Evolutionary conservation across 2,329 filamentous ascomycete genomes (phyloP).

Genomic region (Aspergillus texensis): DNA sequence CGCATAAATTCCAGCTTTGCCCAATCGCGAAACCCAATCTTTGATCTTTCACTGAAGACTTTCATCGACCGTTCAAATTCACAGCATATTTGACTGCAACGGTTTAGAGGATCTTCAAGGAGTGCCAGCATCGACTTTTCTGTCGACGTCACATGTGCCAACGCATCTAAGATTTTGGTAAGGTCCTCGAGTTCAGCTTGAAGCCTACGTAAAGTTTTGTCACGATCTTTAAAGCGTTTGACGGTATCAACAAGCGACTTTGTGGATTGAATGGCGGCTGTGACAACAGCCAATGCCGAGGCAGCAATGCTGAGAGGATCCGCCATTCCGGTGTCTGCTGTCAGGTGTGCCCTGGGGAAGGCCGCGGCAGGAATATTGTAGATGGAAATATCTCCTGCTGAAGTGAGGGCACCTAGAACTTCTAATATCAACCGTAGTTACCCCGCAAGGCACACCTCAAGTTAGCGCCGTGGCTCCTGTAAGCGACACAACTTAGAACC

Average conservation of each 20-base stretch:
- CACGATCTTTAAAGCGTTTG: constrained; percentile 37
- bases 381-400: background rate
- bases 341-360: background rate
- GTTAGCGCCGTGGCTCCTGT: background rate
- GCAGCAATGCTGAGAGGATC: constrained; percentile 41
- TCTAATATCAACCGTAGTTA: background rate
- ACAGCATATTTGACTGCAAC: constrained; percentile 40
- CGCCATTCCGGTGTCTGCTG: constrained; percentile 15
- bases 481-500: too few species aligned
- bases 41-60: constrained; percentile 38
- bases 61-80: constrained; percentile 43
- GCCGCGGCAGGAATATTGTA: background rate
- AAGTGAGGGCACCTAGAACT: background rate
- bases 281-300: constrained; percentile 35
- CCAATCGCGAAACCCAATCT: constrained; percentile 42
- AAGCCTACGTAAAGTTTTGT: constrained; percentile 39
- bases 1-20: constrained; percentile 46
- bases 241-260: constrained; percentile 38
- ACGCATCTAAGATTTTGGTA: constrained; percentile 33
- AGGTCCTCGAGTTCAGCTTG: constrained; percentile 38
- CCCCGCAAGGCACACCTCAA: background rate
- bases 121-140: constrained; percentile 29
- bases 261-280: constrained; percentile 38
- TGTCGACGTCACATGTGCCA: constrained; percentile 27
- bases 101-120: constrained; percentile 39